Conservation (phyloP, 164 flowering plant genomes). For the Amborella trichopoda region DNA sequence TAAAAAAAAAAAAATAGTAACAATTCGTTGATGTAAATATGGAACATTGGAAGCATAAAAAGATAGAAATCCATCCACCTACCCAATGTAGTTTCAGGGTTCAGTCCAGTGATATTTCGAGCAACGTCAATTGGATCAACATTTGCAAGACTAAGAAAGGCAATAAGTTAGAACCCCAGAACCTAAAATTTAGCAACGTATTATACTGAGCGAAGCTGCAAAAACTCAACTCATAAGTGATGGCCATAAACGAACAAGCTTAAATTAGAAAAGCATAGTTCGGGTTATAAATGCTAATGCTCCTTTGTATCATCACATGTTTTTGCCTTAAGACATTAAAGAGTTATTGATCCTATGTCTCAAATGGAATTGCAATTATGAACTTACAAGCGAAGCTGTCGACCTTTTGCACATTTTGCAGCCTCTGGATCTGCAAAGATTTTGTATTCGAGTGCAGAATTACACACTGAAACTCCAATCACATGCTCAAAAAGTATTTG, state of each 20-base stretch:
- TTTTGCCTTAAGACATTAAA: too few relatives aligned
- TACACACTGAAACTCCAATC: too few relatives aligned
- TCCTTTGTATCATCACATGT: too few relatives aligned
- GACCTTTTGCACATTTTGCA: conserved; percentile 52
- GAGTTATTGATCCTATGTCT: too few relatives aligned
- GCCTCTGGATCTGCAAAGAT: conserved; percentile 66
- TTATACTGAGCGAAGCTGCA: neutral
- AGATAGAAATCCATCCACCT: neutral
- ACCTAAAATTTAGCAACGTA: too few relatives aligned
- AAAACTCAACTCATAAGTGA: too few relatives aligned
- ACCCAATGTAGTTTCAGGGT: conserved; percentile 97
- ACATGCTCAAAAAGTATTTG: too few relatives aligned
- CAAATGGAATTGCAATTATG: too few relatives aligned
- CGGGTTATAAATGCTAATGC: too few relatives aligned
- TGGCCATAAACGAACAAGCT: too few relatives aligned
- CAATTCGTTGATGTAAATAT: neutral
- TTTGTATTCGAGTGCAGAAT: too few relatives aligned
- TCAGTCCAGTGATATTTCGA: conserved; percentile 62
- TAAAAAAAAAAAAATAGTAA: neutral
- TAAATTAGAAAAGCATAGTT: too few relatives aligned
- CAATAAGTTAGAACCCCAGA: conserved; percentile 1
- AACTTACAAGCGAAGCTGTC: conserved; percentile 91
- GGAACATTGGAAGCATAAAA: neutral
- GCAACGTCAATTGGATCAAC: conserved; percentile 96
- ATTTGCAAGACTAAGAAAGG: conserved; percentile 69